These are phyloP conservation scores for Carnegiea gigantea DNA, from an alignment of 179 eudicot species.

Conservation along the genomic window DNA sequence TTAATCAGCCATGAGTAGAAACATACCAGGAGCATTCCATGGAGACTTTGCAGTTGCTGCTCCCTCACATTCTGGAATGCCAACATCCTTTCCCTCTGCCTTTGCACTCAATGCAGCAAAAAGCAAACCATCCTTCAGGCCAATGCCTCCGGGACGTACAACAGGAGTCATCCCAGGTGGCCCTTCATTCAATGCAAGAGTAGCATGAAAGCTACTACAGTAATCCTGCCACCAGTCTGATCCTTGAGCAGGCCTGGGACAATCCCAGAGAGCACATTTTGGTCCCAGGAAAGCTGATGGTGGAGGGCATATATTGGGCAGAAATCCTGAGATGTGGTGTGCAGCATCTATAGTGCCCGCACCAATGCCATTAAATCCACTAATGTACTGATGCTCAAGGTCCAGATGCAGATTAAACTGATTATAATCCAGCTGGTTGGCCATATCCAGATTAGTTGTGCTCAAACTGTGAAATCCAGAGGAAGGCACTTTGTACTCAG, in stretches of 20 bases:
- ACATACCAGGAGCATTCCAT: conserved; percentile 98
- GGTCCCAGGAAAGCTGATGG: conserved; percentile 97
- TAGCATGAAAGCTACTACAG: conserved; percentile 78
- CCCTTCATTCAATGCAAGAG: conserved; percentile 84
- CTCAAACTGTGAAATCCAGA: conserved; percentile 46
- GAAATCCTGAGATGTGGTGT: conserved; percentile 48
- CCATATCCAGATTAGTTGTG: conserved; percentile 44
- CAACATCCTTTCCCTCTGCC: conserved; percentile 85
- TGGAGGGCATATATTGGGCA: conserved; percentile 67
- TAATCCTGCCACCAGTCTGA: conserved; percentile 76
- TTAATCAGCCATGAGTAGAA: conserved; percentile 8
- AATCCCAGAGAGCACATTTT: conserved; percentile 98
- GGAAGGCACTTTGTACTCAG: conserved; percentile 54
- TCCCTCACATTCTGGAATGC: conserved; percentile 97
- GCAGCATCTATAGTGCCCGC: conserved; percentile 42
- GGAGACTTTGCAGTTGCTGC: conserved; percentile 99
- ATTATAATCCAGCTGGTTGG: conserved; percentile 57
- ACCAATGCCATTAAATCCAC: conserved; percentile 49
- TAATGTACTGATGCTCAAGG: conserved; percentile 45
- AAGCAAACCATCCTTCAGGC: conserved; percentile 80
- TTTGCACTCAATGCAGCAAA: conserved; percentile 91
- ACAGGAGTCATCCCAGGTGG: conserved; percentile 91
- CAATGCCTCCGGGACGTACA: conserved; percentile 90
- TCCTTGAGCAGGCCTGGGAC: conserved; percentile 91
- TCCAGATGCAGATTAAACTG: conserved; percentile 57